phyloP scores from a whole-genome alignment of 2,329 filamentous ascomycete species.

The Pyrenophora teres region DNA sequence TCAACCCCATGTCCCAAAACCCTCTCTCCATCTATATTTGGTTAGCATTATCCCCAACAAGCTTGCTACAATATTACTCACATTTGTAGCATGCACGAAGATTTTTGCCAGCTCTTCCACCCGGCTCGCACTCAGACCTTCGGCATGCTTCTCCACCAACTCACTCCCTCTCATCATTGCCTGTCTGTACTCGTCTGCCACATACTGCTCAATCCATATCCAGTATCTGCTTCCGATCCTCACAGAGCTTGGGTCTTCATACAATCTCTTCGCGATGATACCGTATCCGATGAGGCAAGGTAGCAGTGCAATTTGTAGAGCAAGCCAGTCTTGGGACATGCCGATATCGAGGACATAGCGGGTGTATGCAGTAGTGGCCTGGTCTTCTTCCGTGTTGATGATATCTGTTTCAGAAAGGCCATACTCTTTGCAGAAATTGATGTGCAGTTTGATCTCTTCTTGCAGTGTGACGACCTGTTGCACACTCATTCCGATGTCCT shows the following conservation, averaged over 20 bases:
- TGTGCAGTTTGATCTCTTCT: conserved; percentile 78
- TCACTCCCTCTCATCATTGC: conserved; percentile 73
- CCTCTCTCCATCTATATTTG: conserved; percentile 67
- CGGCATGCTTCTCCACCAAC: conserved; percentile 75
- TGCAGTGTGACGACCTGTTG: conserved; percentile 77
- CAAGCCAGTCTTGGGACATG: conserved; percentile 84
- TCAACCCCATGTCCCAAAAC: conserved; percentile 73
- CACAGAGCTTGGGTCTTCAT: conserved; percentile 63
- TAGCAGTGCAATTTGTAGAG: conserved; percentile 80
- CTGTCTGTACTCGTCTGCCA: conserved; percentile 75
- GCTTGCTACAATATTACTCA: conserved; percentile 47
- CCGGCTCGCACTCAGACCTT: conserved; percentile 71
- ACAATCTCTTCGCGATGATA: conserved; percentile 73
- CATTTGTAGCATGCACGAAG: conserved; percentile 85
- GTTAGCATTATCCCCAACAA: conserved; percentile 15
- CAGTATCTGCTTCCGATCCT: conserved; percentile 76
- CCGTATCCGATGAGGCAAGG: conserved; percentile 92
- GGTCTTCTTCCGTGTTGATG: conserved; percentile 72
- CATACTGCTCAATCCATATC: conserved; percentile 90
- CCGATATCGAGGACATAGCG: conserved; percentile 86
- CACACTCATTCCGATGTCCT: conserved; percentile 71
- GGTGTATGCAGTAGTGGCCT: conserved; percentile 83
- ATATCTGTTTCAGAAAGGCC: conserved; percentile 77
- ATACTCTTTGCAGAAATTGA: conserved; percentile 81
- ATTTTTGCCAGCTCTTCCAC: conserved; percentile 83